Evolutionary conservation across 2,329 filamentous ascomycete genomes (phyloP).

Genomic region (Leptodontidium sp.): DNA sequence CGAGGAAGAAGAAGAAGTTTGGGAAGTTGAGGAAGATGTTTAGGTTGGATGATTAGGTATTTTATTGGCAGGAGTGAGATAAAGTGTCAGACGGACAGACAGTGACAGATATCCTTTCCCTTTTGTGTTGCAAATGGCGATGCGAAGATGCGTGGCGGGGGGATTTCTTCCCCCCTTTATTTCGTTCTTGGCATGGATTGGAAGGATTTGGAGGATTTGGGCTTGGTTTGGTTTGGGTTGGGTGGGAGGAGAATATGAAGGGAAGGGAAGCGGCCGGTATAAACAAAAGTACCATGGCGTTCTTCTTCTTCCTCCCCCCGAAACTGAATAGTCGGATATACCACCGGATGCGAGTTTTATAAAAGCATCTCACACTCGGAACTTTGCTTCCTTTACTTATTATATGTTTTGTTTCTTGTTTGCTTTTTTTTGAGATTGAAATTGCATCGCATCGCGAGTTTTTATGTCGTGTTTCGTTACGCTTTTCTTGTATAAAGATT

Average conservation of each 20-base stretch:
- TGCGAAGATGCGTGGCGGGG: no score
- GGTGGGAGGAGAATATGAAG: background rate
- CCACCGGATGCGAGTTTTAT: background rate
- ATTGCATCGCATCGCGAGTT: no score
- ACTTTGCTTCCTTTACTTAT: no score
- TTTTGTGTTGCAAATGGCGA: background rate
- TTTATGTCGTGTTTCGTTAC: no score
- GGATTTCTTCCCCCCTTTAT: no score
- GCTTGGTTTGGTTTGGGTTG: background rate
- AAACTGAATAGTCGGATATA: background rate
- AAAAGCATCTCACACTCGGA: no score
- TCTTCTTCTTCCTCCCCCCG: no score
- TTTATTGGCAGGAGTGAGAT: background rate
- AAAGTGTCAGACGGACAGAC: background rate
- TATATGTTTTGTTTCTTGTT: no score
- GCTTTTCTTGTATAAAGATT: slow-evolving; percentile 6
- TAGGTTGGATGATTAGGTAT: slow-evolving; percentile 59
- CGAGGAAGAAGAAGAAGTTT: slow-evolving; percentile 72
- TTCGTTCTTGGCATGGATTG: slow-evolving; percentile 6
- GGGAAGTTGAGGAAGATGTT: slow-evolving; percentile 71
- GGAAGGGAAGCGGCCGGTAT: no score
- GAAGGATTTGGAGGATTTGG: background rate
- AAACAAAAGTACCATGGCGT: no score
- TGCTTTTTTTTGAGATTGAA: no score
- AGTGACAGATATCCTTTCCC: background rate